A percentile compares a stretch with the other conserved stretches of the same genome.
phyloP scores from a whole-genome alignment of 1,139 yeast species.

The Pichia sp. region DNA sequence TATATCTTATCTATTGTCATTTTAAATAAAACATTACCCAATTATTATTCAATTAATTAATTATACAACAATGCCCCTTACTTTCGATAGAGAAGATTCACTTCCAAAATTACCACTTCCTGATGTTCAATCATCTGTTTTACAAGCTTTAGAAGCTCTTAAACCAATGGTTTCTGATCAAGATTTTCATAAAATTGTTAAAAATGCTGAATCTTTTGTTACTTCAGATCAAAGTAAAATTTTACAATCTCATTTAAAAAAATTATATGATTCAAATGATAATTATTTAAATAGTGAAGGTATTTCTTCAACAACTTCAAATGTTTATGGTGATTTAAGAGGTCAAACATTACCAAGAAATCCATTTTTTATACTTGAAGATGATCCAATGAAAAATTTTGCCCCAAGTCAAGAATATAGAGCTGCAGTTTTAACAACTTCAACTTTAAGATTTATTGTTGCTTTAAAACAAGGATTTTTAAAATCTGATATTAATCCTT shows the following conservation, averaged over 20 bases:
- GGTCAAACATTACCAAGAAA: constrained; percentile 69
- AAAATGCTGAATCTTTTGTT: constrained; percentile 42
- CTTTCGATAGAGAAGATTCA: constrained; percentile 28
- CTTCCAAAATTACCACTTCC: constrained; percentile 56
- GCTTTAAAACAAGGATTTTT: constrained; percentile 50
- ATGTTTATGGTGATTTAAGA: constrained; percentile 57
- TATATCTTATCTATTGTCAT: too few relatives aligned
- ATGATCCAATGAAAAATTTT: constrained; percentile 59
- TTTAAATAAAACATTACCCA: too few relatives aligned
- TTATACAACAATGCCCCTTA: constrained; percentile 9
- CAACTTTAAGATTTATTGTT: constrained; percentile 58
- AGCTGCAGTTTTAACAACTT: constrained; percentile 59
- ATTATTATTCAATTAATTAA: too few relatives aligned
- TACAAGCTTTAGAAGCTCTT: constrained; percentile 42
- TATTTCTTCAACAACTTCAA: constrained; percentile 54
- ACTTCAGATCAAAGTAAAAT: constrained; percentile 36
- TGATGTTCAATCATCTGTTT: constrained; percentile 37
- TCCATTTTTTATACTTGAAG: constrained; percentile 66
- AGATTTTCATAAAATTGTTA: constrained; percentile 37
- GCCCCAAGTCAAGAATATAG: constrained; percentile 59
- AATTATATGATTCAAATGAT: constrained; percentile 36
- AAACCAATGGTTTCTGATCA: constrained; percentile 43
- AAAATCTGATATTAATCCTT: constrained; percentile 52
- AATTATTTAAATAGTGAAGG: constrained; percentile 54
- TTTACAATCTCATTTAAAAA: constrained; percentile 48